Base-by-base conservation (phyloP, 225 moss, liverwort and hornwort species). In the Thuidium tamariscinum region DNA sequence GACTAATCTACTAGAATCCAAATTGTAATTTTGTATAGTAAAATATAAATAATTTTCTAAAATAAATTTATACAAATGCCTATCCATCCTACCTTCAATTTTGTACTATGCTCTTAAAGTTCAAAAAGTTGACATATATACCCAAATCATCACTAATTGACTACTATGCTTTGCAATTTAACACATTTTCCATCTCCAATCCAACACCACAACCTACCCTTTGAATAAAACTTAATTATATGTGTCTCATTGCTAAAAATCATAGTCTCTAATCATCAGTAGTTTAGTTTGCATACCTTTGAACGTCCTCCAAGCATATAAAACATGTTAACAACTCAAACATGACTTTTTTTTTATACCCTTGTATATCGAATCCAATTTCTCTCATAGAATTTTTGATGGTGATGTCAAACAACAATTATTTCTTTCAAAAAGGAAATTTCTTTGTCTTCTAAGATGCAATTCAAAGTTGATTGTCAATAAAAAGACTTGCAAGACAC, bases 61-160 rank as follows among this genome's bases (percentile, higher is more conserved):
- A 36, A 66, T 11, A 36, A 21, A 66, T 66, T 66, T 66, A 3
- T 36, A 36, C 11, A 36, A 20, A 66, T 36, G 11, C 21, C 6
- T 20, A n/a, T 18, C 4, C 14, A 65, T n/a, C 65, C 19, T 20
- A n/a, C 36, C 2, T 20, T 66, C 21, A 36, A 66, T 66, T 36
- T 5, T n/a, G 5, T 10, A 65, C 10, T 5, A 19, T 65, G 10
- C 3, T n/a, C 34, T 0, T n/a, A n/a, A n/a, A 2, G 0, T 0
- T 3, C 8, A 2, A 41, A 41, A 39, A 9, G 3, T 16, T 70
- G 3, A 13, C 13, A 68, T 39, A 39, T 2, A 44, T 29, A 9
- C 2, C 9, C 2, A 27, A 10, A 42, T 70, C 27, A 70, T 44
- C 16, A 42, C 9, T 27, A 27, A 70, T n/a, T n/a, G n/a, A n/a